phyloP scores from a whole-genome alignment of 495 filamentous ascomycete genomes.

The Niebla homalea region DNA sequence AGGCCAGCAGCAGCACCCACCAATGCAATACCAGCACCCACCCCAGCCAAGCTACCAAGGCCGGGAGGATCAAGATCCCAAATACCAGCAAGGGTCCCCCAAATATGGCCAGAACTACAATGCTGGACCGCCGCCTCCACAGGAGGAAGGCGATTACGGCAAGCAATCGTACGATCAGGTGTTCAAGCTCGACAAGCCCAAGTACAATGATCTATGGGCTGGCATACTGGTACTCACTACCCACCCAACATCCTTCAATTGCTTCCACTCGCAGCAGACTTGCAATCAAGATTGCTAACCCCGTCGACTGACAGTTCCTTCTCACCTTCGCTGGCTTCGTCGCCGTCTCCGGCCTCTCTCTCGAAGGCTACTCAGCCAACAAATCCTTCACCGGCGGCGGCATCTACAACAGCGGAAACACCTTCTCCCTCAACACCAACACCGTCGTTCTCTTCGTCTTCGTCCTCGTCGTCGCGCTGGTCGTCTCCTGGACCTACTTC shows the following conservation, averaged over 20 bases:
- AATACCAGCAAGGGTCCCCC: constrained; percentile 14
- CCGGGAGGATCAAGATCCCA: constrained; percentile 1
- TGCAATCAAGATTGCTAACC: not conserved
- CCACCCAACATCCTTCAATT: not conserved
- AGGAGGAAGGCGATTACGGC: constrained; percentile 10
- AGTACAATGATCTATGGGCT: constrained; percentile 83
- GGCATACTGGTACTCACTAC: constrained; percentile 46
- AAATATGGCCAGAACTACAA: constrained; percentile 17
- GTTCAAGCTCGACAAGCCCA: constrained; percentile 69
- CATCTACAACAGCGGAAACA: constrained; percentile 53
- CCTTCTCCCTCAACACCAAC: constrained; percentile 62
- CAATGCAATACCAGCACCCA: constrained; percentile 12
- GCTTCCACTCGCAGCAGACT: not conserved
- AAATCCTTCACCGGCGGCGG: constrained; percentile 57
- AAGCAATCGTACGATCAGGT: constrained; percentile 60
- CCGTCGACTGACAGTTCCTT: constrained; percentile 42
- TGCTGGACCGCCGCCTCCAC: constrained; percentile 1
- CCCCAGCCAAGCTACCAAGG: constrained; percentile 8
- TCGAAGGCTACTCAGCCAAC: constrained; percentile 59
- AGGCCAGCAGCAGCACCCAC: constrained; percentile 3
- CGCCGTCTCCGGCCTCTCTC: constrained; percentile 60
- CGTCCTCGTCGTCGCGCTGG: constrained; percentile 54
- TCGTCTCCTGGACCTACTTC: constrained; percentile 65
- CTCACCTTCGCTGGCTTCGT: constrained; percentile 61
- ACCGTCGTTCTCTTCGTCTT: constrained; percentile 76